Conservation (phyloP, 805 yeast species). For the Spathaspora arborariae region DNA sequence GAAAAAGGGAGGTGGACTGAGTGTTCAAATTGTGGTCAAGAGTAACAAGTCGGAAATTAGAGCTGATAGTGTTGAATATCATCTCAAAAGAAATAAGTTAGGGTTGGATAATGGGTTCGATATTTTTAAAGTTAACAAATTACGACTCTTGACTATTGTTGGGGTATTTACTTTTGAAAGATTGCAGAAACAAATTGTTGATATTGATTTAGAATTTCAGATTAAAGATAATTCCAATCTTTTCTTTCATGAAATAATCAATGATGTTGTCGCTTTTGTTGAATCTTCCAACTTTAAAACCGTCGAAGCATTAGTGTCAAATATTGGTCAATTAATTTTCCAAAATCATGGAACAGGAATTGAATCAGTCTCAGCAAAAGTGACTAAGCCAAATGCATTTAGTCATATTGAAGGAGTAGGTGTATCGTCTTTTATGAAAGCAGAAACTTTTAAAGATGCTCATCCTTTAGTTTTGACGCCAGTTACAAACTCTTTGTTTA, state of each 20-base stretch:
- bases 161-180: conserved; percentile 95
- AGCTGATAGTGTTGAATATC: conserved; percentile 46
- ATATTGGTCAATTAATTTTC: conserved; percentile 58
- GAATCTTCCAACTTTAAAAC: conserved; percentile 83
- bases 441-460: conserved; percentile 33
- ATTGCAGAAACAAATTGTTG: conserved; percentile 73
- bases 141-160: conserved; percentile 69
- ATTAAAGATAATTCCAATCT: conserved; percentile 26
- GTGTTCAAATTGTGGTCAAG: conserved; percentile 35
- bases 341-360: conserved; percentile 34
- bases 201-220: conserved; percentile 44
- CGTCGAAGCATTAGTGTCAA: conserved; percentile 84
- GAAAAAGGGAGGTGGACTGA: conserved; percentile 43
- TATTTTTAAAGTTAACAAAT: conserved; percentile 37
- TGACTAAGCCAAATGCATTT: conserved; percentile 85
- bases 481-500: conserved; percentile 16
- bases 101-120: conserved; percentile 6
- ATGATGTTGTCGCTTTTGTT: conserved; percentile 54
- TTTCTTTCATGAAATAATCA: conserved; percentile 41
- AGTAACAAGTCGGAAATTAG: conserved; percentile 58
- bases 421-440: conserved; percentile 58
- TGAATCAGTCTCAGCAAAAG: conserved; percentile 49
- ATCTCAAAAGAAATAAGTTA: conserved; percentile 28
- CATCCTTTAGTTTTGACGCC: conserved; percentile 13
- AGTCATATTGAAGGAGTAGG: conserved; percentile 89